Conservation (phyloP, 2,329 filamentous ascomycete species). For the Cladophialophora exuberans region DNA sequence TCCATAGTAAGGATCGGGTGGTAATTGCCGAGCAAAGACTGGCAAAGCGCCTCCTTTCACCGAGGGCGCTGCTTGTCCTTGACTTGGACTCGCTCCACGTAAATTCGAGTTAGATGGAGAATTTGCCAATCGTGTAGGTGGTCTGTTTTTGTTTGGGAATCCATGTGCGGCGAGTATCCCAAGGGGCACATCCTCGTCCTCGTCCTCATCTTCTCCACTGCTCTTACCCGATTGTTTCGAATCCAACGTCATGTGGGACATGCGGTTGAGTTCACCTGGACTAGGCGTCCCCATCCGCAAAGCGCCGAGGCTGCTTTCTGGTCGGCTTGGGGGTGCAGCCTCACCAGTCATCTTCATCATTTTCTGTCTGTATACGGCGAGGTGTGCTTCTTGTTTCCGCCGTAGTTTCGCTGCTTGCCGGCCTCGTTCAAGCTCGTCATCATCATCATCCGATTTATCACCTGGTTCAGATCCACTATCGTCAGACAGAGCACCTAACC, state of each 20-base stretch:
- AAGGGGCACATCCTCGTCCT: slow-evolving; percentile 85
- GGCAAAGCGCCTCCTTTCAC: slow-evolving; percentile 67
- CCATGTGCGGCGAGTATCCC: slow-evolving; percentile 87
- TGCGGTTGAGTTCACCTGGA: slow-evolving; percentile 36
- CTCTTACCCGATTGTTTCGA: slow-evolving; percentile 45
- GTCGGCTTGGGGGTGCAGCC: slow-evolving; percentile 61
- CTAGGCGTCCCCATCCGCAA: slow-evolving; percentile 16
- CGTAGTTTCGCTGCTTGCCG: slow-evolving; percentile 74
- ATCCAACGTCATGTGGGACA: slow-evolving; percentile 40
- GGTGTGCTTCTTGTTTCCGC: slow-evolving; percentile 85
- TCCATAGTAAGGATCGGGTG: slow-evolving; percentile 82
- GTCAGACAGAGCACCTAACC: slow-evolving; percentile 50
- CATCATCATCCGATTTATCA: slow-evolving; percentile 71
- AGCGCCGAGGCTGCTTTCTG: slow-evolving; percentile 21
- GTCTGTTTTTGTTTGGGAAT: slow-evolving; percentile 77
- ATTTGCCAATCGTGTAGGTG: slow-evolving; percentile 68
- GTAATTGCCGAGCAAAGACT: slow-evolving; percentile 79
- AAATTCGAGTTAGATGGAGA: slow-evolving; percentile 74
- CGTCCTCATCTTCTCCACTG: slow-evolving; percentile 59
- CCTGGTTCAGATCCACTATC: slow-evolving; percentile 60
- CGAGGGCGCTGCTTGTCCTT: slow-evolving; percentile 61
- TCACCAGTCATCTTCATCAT: slow-evolving; percentile 97
- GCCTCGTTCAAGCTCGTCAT: slow-evolving; percentile 80
- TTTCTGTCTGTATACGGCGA: slow-evolving; percentile 86
- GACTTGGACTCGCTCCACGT: slow-evolving; percentile 38